phyloP scores from a whole-genome alignment of 495 filamentous ascomycete genomes.

The Lichenothelia convexa region DNA sequence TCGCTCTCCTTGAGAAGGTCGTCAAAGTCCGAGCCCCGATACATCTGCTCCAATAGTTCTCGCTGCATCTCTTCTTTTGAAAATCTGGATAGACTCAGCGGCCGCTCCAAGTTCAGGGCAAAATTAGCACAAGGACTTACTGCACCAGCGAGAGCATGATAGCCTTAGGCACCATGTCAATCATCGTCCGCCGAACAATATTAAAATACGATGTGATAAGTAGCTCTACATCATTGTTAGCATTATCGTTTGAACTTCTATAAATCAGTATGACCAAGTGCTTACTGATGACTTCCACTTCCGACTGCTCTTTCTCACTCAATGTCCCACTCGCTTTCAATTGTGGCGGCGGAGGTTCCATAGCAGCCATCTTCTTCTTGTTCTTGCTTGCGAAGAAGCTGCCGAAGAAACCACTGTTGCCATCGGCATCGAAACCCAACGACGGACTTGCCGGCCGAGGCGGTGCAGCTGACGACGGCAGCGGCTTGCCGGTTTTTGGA shows the following conservation, averaged over 20 bases:
- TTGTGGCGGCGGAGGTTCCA: conserved; percentile 84
- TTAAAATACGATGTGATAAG: conserved; percentile 95
- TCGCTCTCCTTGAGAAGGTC: conserved; percentile 95
- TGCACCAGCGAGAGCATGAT: conserved; percentile 95
- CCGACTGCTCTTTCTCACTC: conserved; percentile 78
- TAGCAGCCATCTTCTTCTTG: conserved; percentile 99
- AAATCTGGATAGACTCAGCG: conserved; percentile 33
- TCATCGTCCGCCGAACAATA: conserved; percentile 95
- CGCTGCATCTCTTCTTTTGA: conserved; percentile 98
- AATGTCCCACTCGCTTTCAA: conserved; percentile 87
- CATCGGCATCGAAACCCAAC: conserved; percentile 30
- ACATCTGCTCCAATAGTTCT: conserved; percentile 96
- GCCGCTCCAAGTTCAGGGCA: not conserved
- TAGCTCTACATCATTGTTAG: conserved; percentile 42
- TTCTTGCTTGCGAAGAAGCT: conserved; percentile 97
- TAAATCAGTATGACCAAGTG: conserved; percentile 14
- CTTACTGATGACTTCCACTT: conserved; percentile 98
- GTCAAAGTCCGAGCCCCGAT: conserved; percentile 73
- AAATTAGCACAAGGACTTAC: conserved; percentile 34
- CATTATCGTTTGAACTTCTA: not conserved
- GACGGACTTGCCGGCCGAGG: conserved; percentile 51
- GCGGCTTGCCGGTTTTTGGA: conserved; percentile 93
- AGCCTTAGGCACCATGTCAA: conserved; percentile 99
- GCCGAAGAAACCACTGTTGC: conserved; percentile 72
- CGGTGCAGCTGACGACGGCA: conserved; percentile 44